Evolutionary conservation across 176 grass and related monocot species (phyloP).

Genomic region (Triticum timopheevii): DNA sequence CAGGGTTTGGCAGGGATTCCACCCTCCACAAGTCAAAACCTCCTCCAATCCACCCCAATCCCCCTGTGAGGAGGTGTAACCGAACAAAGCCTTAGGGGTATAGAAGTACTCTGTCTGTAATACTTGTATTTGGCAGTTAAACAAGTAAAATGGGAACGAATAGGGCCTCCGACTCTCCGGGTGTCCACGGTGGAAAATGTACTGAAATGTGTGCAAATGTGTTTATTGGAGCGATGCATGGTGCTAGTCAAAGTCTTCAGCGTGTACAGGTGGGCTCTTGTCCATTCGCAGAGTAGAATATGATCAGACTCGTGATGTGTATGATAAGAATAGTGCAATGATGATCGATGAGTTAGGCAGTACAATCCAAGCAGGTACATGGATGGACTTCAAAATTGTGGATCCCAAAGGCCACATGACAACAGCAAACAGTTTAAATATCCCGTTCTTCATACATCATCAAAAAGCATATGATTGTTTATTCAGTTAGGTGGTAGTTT

Average conservation of each 20-base stretch:
- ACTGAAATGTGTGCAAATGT: constrained; percentile 7
- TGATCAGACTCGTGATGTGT: constrained; percentile 22
- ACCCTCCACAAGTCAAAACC: too few species aligned
- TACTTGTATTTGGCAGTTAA: background rate
- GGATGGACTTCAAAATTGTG: constrained; percentile 11
- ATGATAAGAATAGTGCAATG: constrained; percentile 7
- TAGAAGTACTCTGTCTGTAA: background rate
- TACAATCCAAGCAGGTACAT: constrained; percentile 24
- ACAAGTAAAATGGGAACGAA: background rate
- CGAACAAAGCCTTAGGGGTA: background rate
- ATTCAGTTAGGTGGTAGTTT: background rate
- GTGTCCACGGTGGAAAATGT: background rate
- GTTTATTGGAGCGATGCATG: background rate
- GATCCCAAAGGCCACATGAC: constrained; percentile 28
- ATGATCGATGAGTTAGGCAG: constrained; percentile 26
- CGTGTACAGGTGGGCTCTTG: constrained; percentile 4
- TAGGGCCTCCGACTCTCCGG: background rate
- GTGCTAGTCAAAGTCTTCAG: constrained; percentile 24
- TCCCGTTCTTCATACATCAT: constrained; percentile 22
- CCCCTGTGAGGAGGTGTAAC: too few species aligned
- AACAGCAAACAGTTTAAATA: constrained; percentile 25
- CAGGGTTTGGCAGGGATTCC: too few species aligned
- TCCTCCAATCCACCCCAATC: too few species aligned
- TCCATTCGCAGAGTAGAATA: constrained; percentile 34
- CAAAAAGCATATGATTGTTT: constrained; percentile 20